Evolutionary conservation across 78 protist genomes (phyloP).

Genomic region (Thecamonas trahens): DNA sequence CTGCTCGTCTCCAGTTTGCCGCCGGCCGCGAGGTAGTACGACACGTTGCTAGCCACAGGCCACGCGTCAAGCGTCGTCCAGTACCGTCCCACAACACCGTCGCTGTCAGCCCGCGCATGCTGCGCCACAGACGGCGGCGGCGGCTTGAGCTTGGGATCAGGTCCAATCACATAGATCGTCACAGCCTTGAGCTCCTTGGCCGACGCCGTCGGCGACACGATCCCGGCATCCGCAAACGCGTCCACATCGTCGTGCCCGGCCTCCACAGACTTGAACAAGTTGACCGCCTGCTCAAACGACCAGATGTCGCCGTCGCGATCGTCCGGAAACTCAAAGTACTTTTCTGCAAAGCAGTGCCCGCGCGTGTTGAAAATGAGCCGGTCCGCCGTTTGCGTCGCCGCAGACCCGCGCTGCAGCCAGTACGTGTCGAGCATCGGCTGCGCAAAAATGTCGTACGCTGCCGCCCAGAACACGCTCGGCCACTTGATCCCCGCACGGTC

Average conservation of each 20-base stretch:
- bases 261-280: not conserved
- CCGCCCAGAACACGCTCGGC: constrained; percentile 5
- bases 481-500: not conserved
- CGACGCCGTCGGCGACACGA: not conserved
- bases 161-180: constrained; percentile 5
- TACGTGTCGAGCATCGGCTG: not conserved
- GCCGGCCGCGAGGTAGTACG: not conserved
- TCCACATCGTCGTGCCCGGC: too few species aligned
- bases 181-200: not conserved
- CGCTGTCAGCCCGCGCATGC: not conserved
- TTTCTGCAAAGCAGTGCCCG: constrained; percentile 16
- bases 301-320: not conserved
- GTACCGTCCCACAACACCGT: not conserved
- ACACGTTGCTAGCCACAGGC: not conserved
- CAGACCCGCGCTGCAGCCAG: not conserved
- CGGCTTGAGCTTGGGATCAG: not conserved
- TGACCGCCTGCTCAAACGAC: not conserved
- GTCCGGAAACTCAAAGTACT: not conserved
- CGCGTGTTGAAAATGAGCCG: not conserved
- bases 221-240: too few species aligned
- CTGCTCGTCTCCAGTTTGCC: too few species aligned
- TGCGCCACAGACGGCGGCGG: too few species aligned
- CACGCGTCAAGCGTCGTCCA: constrained; percentile 3
- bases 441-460: constrained; percentile 14
- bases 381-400: not conserved